A percentile compares a stretch with the other conserved stretches of the same genome.
These are phyloP conservation scores for Suhomyces taliae DNA, from an alignment of 1,139 yeast species.

Conservation along the genomic window DNA sequence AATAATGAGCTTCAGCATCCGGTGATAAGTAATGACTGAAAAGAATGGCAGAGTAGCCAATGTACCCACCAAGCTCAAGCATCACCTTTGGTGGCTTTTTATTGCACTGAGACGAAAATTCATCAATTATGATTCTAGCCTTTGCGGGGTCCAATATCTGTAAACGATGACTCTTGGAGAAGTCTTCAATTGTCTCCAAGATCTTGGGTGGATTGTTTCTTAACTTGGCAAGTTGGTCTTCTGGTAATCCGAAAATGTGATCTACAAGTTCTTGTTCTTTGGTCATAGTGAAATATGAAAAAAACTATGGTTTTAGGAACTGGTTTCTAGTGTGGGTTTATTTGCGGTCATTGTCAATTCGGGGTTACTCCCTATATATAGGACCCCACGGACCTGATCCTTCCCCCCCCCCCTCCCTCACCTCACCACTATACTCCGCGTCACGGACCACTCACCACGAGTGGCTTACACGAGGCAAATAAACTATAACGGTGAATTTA, in stretches of 20 bases:
- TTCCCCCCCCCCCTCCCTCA: no score
- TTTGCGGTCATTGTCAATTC: no score
- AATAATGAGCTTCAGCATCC: conserved; percentile 26
- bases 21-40: conserved; percentile 29
- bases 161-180: conserved; percentile 11
- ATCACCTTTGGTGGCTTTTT: conserved; percentile 30
- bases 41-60: conserved; percentile 46
- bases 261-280: conserved; percentile 26
- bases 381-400: background rate
- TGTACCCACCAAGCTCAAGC: conserved; percentile 46
- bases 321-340: no score
- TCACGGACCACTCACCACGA: no score
- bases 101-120: conserved; percentile 16
- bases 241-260: conserved; percentile 23
- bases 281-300: conserved; percentile 5
- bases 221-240: conserved; percentile 18
- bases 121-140: conserved; percentile 29
- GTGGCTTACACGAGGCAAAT: no score
- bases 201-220: conserved; percentile 32
- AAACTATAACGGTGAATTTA: no score
- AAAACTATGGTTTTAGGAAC: background rate
- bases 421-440: no score
- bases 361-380: background rate
- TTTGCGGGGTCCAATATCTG: conserved; percentile 39
- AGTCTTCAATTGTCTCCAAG: conserved; percentile 32